These are phyloP conservation scores for Phymatotrichopsis omnivora DNA, from an alignment of 2,329 filamentous ascomycete species.

Conservation along the genomic window DNA sequence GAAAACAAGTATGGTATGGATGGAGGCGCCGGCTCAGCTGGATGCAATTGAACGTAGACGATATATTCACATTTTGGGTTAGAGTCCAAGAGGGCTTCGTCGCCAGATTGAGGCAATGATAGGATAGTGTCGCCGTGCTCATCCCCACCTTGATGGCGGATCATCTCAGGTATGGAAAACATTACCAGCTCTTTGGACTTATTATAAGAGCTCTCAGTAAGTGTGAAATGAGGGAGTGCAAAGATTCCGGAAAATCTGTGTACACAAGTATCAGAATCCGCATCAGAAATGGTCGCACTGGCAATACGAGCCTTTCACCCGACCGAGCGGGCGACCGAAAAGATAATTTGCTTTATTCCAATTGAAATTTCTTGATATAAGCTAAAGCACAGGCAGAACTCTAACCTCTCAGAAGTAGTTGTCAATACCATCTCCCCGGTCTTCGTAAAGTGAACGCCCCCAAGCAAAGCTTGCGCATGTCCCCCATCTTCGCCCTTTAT, in stretches of 20 bases:
- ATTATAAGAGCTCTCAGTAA: conserved; percentile 45
- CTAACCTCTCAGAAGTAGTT: conserved; percentile 79
- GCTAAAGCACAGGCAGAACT: neutral
- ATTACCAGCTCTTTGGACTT: conserved; percentile 48
- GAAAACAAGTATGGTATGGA: conserved; percentile 31
- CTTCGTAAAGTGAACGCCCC: conserved; percentile 78
- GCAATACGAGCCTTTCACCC: no score
- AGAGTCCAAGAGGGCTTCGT: no score
- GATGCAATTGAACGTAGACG: conserved; percentile 69
- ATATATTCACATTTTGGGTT: conserved; percentile 80
- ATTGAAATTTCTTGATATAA: no score
- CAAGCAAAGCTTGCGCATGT: conserved; percentile 49
- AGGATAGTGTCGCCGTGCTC: conserved; percentile 40
- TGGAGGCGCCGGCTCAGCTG: conserved; percentile 34
- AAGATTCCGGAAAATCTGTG: conserved; percentile 69
- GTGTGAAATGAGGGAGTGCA: conserved; percentile 69
- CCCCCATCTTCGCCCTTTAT: conserved; percentile 27
- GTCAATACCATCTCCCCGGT: conserved; percentile 70
- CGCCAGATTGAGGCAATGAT: no score
- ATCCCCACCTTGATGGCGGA: no score
- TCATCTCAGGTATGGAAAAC: no score
- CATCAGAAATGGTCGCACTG: no score
- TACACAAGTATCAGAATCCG: conserved; percentile 5
- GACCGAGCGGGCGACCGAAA: no score
- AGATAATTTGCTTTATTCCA: no score